These are phyloP conservation scores for Acrasis kona DNA, from an alignment of 78 protist species.

Conservation along the genomic window DNA sequence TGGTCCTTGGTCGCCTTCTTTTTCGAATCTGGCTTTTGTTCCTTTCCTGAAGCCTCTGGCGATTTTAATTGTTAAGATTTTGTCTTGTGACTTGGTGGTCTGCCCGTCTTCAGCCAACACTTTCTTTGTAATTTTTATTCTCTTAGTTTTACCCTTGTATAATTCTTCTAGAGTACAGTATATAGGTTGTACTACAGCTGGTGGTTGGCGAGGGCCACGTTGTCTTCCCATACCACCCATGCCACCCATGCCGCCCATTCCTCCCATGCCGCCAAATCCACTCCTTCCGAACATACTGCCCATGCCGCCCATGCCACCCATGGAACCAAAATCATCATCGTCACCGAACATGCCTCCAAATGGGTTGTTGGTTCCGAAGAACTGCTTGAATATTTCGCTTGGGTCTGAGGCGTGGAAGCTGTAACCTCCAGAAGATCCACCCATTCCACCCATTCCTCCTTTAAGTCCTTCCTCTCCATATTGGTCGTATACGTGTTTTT, in stretches of 20 bases:
- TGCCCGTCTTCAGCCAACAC: not conserved
- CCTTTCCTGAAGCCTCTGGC: constrained; percentile 15
- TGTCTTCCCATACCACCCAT: not conserved
- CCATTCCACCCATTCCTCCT: not conserved
- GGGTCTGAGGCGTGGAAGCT: not conserved
- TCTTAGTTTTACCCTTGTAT: constrained; percentile 17
- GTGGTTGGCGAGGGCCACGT: not conserved
- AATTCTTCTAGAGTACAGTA: constrained; percentile 11
- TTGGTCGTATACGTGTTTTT: constrained; percentile 15
- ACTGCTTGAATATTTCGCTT: not conserved
- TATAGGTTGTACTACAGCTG: not conserved
- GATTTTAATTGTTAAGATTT: not conserved
- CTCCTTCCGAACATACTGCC: not conserved
- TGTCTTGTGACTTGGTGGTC: not conserved
- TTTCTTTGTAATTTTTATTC: not conserved
- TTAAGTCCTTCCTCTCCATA: constrained; percentile 31
- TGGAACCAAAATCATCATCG: constrained; percentile 2
- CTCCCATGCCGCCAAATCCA: not conserved
- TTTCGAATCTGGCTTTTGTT: not conserved
- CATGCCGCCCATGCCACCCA: not conserved
- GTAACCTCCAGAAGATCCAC: not conserved
- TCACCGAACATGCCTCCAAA: constrained; percentile 3
- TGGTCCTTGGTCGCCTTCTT: constrained; percentile 10
- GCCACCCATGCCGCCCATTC: not conserved
- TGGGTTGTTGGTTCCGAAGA: not conserved